Base-by-base conservation (phyloP, 331 rosid genomes). In the Quercus lobata region DNA sequence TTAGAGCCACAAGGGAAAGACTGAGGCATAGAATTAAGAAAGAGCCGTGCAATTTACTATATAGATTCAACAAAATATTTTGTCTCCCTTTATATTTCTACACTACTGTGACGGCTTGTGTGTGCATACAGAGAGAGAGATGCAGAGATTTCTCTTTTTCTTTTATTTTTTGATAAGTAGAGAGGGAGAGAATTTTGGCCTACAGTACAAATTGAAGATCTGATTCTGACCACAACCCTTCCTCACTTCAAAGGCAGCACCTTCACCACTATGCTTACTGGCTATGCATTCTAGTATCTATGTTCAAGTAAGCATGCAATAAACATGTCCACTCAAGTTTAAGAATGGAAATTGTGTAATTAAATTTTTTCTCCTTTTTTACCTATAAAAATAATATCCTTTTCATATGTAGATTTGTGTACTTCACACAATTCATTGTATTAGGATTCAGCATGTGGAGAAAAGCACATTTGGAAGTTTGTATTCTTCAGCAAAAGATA, bases 381-480 rank as follows among this genome's bases (percentile, higher is more conserved):
- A 41, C 46, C 3, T 41, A 41, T 41, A 41, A 41, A 41, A 41
- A 41, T 41, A 41, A 8, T 41, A 41, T 30, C 71, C n/a, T 65
- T 30, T 30, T 66, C 71, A 66, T 15, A 25, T 25, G 69, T 32
- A 62, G 32, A 75, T 56, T 37, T 76, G 41, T 22, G 66, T 27
- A 34, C 24, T n/a, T 56, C 55, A 46, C 27, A 73, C 29, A 30
- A 80, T 74, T 54, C 54, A 57, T 66, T 53, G 73, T 46, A 68
- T 37, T 22, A 71, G 57, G 74, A 73, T 76, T 79, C 55, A 27
- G 74, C 57, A 44, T 44, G 41, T 69, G 72, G 73, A 73, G 19
- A 17, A 61, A 44, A 60, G 14, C 65, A 55, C 21, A 72, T 72
- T 79, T 22, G 44, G 58, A 72, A 71, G 55, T 53, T 73, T 69